Evolutionary conservation across 2,329 filamentous ascomycete species (phyloP).

Genomic region (Claviceps sp.): DNA sequence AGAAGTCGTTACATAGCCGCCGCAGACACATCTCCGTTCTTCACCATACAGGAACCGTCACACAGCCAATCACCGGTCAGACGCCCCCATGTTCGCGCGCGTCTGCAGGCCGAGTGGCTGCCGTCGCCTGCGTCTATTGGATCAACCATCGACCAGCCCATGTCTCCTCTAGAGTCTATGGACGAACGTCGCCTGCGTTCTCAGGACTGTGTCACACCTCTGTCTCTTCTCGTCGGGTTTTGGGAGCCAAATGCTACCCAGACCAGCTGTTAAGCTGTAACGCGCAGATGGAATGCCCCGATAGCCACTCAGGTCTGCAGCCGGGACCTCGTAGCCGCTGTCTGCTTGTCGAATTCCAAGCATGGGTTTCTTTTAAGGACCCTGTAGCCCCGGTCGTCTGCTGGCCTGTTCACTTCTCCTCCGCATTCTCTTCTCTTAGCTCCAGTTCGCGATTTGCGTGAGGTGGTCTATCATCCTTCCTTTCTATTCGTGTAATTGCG

Average conservation of each 20-base stretch:
- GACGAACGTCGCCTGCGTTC: too few relatives aligned
- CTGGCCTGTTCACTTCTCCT: constrained; percentile 13
- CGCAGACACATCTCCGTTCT: constrained; percentile 5
- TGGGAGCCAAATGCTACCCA: constrained; percentile 1
- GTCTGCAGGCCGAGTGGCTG: constrained; percentile 17
- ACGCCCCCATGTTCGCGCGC: constrained; percentile 23
- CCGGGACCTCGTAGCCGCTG: constrained; percentile 16
- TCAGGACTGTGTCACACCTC: background rate
- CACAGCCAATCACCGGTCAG: constrained; percentile 11
- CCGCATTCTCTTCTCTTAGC: constrained; percentile 22
- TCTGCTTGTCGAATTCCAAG: constrained; percentile 6
- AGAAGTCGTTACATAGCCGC: constrained; percentile 14
- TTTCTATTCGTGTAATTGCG: constrained; percentile 14
- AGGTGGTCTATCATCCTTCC: constrained; percentile 8
- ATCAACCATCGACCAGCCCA: background rate
- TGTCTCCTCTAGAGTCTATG: background rate
- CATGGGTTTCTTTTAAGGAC: constrained; percentile 15
- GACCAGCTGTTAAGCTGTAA: constrained; percentile 6
- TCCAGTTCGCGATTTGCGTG: constrained; percentile 10
- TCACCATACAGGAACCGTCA: constrained; percentile 9
- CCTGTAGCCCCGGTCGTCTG: constrained; percentile 15
- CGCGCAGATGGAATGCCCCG: constrained; percentile 8
- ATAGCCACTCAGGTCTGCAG: constrained; percentile 14
- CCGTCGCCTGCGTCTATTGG: constrained; percentile 19
- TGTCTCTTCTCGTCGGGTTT: background rate